Evolutionary conservation across 495 filamentous ascomycete genomes (phyloP).

Genomic region (Aspergillus biplanus): DNA sequence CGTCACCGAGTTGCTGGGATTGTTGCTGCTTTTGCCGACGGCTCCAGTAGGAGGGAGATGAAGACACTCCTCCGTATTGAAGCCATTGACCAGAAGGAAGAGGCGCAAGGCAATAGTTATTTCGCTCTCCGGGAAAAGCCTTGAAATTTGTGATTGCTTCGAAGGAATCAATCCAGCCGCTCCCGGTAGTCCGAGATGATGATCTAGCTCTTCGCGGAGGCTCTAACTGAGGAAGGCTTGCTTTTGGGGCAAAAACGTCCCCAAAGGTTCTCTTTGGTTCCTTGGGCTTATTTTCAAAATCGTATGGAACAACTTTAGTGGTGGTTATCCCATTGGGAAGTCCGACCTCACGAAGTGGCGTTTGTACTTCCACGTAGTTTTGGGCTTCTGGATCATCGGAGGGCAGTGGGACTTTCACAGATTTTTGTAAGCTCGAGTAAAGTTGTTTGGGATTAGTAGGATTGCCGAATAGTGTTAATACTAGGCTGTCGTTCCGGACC

Average conservation of each 20-base stretch:
- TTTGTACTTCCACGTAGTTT: slow-evolving; percentile 50
- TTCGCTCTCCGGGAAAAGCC: slow-evolving; percentile 42
- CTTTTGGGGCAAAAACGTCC: slow-evolving; percentile 76
- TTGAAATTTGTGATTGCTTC: slow-evolving; percentile 43
- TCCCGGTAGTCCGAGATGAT: slow-evolving; percentile 30
- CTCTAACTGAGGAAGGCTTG: slow-evolving; percentile 65
- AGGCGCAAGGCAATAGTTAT: slow-evolving; percentile 44
- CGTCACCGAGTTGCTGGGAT: slow-evolving; percentile 24
- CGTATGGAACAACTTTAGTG: slow-evolving; percentile 67
- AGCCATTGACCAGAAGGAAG: slow-evolving; percentile 49
- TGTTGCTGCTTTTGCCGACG: slow-evolving; percentile 43
- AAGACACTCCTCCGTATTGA: slow-evolving; percentile 48
- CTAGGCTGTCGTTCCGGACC: slow-evolving; percentile 53
- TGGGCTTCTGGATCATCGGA: slow-evolving; percentile 44
- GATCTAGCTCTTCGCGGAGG: slow-evolving; percentile 57
- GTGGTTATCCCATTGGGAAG: slow-evolving; percentile 75
- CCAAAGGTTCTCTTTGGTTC: slow-evolving; percentile 68
- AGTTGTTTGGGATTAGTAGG: slow-evolving; percentile 74
- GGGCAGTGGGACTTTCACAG: slow-evolving; percentile 38
- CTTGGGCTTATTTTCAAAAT: slow-evolving; percentile 39
- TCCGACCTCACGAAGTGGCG: slow-evolving; percentile 59
- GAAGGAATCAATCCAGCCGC: slow-evolving; percentile 47
- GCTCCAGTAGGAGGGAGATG: slow-evolving; percentile 46
- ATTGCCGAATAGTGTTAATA: slow-evolving; percentile 70
- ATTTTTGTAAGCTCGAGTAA: slow-evolving; percentile 78